Percentiles rank a stretch among this genome's conserved stretches.
These are phyloP conservation scores for Diaporthe ilicicola DNA, from an alignment of 2,329 filamentous ascomycete species.

Conservation along the genomic window DNA sequence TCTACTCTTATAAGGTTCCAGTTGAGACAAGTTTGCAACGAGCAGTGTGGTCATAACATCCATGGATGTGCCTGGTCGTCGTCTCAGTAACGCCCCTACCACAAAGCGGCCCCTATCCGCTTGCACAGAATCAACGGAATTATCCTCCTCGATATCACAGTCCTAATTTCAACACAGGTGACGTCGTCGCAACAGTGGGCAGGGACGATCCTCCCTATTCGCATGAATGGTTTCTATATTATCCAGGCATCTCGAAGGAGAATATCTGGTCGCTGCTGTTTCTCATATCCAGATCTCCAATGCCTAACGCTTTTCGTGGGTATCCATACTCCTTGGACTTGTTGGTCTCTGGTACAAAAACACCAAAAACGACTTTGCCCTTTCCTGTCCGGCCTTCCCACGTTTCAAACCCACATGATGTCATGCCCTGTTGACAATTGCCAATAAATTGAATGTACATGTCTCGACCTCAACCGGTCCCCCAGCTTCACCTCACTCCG, in stretches of 20 bases:
- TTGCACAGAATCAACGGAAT: too few relatives aligned
- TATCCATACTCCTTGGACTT: background rate
- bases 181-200: background rate
- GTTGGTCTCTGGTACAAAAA: background rate
- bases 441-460: conserved; percentile 4
- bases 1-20: too few relatives aligned
- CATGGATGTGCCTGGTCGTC: too few relatives aligned
- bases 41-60: too few relatives aligned
- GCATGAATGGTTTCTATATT: conserved; percentile 2
- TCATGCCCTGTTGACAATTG: background rate
- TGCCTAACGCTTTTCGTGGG: conserved; percentile 1
- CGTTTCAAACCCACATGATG: background rate
- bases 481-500: background rate
- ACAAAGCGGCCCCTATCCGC: too few relatives aligned
- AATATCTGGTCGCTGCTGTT: background rate
- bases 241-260: background rate
- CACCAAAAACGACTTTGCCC: background rate
- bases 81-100: too few relatives aligned
- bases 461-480: background rate
- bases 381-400: background rate
- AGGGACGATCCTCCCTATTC: background rate
- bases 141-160: too few relatives aligned
- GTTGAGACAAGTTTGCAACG: too few relatives aligned
- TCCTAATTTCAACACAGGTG: too few relatives aligned
- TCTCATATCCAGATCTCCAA: background rate